Percentiles rank a stretch among this genome's conserved stretches.
Conservation (phyloP, 495 filamentous ascomycete genomes). For the Penicillium bovifimosum region DNA sequence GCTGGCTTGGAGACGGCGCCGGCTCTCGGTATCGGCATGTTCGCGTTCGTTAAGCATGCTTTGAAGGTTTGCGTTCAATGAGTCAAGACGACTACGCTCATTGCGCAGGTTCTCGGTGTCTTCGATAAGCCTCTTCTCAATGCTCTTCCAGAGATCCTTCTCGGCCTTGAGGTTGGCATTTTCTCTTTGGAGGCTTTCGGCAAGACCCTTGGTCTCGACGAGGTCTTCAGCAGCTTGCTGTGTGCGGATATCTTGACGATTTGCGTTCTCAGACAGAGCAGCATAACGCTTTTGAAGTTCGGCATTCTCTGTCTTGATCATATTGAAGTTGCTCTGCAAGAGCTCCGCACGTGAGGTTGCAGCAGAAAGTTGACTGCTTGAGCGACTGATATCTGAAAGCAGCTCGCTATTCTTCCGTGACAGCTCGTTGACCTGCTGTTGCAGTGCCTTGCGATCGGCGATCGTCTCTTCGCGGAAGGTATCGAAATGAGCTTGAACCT, state of each 20-base stretch:
- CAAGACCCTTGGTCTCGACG: slow-evolving; percentile 71
- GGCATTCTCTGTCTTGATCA: slow-evolving; percentile 74
- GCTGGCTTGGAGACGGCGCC: slow-evolving; percentile 68
- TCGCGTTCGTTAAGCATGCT: slow-evolving; percentile 87
- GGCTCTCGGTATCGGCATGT: slow-evolving; percentile 72
- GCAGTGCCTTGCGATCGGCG: slow-evolving; percentile 70
- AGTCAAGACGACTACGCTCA: slow-evolving; percentile 76
- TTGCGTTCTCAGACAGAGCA: slow-evolving; percentile 68
- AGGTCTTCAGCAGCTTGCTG: slow-evolving; percentile 93
- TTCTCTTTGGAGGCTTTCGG: slow-evolving; percentile 85
- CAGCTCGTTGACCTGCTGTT: slow-evolving; percentile 78
- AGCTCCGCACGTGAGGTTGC: slow-evolving; percentile 80
- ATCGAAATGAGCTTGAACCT: slow-evolving; percentile 87
- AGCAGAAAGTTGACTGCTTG: slow-evolving; percentile 75
- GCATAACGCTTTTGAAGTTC: slow-evolving; percentile 79
- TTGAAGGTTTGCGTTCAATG: slow-evolving; percentile 71
- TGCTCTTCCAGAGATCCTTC: slow-evolving; percentile 83
- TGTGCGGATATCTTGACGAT: slow-evolving; percentile 80
- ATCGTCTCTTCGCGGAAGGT: slow-evolving; percentile 78
- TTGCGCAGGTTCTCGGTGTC: slow-evolving; percentile 81
- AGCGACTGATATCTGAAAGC: slow-evolving; percentile 68
- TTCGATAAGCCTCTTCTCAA: slow-evolving; percentile 77
- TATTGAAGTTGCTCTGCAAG: slow-evolving; percentile 79
- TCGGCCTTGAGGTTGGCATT: slow-evolving; percentile 90
- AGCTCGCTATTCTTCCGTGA: slow-evolving; percentile 75